phyloP scores from a whole-genome alignment of 257 asterid genomes.

The Nicotiana noctiflora region DNA sequence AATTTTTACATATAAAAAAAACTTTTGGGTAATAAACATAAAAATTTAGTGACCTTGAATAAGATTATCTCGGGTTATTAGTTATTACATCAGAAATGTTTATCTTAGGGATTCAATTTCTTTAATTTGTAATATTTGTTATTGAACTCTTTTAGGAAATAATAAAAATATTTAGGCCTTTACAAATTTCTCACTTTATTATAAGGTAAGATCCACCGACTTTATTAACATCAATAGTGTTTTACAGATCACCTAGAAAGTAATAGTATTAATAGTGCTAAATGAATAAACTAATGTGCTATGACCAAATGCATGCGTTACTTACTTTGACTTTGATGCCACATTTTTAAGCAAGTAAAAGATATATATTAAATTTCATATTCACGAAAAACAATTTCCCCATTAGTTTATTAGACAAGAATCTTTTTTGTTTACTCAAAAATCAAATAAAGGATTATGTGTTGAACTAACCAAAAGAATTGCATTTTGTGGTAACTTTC shows the following conservation, averaged over 20 bases:
- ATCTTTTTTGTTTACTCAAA: not conserved
- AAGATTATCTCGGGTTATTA: too few species aligned
- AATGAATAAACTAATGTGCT: not conserved
- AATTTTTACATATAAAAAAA: too few species aligned
- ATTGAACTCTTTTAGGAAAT: not conserved
- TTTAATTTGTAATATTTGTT: not conserved
- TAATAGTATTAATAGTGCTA: not conserved
- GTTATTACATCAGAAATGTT: too few species aligned
- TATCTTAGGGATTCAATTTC: too few species aligned
- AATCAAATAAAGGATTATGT: not conserved
- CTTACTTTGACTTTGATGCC: not conserved
- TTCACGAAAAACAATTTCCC: not conserved
- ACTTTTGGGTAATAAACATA: too few species aligned
- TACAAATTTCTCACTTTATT: not conserved
- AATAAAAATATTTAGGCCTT: not conserved
- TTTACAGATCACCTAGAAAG: not conserved
- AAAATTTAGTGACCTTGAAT: too few species aligned
- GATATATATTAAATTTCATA: not conserved
- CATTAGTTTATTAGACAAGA: not conserved
- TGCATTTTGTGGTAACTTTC: not conserved
- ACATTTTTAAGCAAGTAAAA: not conserved
- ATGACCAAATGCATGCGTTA: not conserved
- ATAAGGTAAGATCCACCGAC: not conserved
- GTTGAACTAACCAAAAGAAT: not conserved
- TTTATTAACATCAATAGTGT: too few species aligned